These are phyloP conservation scores for Sugiyamaella boreocaroliniensis DNA, from an alignment of 805 yeast species.

Conservation along the genomic window DNA sequence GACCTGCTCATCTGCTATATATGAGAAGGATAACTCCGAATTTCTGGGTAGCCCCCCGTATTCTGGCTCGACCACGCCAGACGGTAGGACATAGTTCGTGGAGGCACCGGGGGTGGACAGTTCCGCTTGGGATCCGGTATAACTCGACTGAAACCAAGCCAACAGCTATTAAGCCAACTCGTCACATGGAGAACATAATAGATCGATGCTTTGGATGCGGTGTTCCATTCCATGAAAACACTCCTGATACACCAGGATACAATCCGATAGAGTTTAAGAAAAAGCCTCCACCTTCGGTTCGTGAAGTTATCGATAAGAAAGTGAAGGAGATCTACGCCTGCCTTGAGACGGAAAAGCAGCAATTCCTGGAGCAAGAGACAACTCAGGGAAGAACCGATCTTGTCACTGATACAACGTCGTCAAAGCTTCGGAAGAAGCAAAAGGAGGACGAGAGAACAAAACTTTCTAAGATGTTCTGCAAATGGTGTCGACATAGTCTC, in stretches of 20 bases:
- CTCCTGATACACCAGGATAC: conserved; percentile 5
- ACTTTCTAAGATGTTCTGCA: conserved; percentile 14
- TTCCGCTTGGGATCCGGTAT: background rate
- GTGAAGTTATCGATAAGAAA: background rate
- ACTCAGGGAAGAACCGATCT: background rate
- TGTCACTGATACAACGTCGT: background rate
- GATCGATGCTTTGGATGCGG: conserved; percentile 8
- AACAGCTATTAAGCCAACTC: background rate
- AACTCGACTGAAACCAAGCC: background rate
- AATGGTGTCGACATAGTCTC: conserved; percentile 19
- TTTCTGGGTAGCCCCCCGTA: no score
- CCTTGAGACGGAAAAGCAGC: background rate
- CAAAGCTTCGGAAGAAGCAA: background rate
- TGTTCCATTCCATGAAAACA: conserved; percentile 4
- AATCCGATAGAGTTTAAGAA: conserved; percentile 3
- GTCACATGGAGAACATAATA: background rate
- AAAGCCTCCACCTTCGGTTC: background rate
- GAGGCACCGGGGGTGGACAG: background rate
- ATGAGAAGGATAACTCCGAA: no score
- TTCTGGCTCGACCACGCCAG: no score
- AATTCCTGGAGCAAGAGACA: background rate
- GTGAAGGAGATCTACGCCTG: background rate
- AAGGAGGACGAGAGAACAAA: conserved; percentile 3
- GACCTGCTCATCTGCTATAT: no score
- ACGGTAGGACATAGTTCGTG: no score